Evolutionary conservation across 371 early-diverging fungal species (phyloP).

Genomic region (Actinomortierella wolfii): DNA sequence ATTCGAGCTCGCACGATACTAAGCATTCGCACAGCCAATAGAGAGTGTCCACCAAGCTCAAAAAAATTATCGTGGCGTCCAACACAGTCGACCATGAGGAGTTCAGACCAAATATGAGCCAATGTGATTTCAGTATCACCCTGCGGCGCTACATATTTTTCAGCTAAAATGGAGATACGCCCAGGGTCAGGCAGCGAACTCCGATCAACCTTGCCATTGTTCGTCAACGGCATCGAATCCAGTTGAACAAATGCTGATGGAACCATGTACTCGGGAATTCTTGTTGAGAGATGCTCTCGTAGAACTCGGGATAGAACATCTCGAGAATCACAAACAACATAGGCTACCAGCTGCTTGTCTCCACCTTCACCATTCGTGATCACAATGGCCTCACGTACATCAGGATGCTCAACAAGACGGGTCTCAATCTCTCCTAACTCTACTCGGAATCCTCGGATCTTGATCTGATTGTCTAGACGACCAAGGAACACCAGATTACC

Average conservation of each 20-base stretch:
- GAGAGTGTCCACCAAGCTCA: conserved; percentile 35
- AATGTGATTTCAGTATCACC: conserved; percentile 11
- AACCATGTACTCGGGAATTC: conserved; percentile 32
- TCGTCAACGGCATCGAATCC: conserved; percentile 11
- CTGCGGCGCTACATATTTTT: conserved; percentile 11
- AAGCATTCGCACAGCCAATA: conserved; percentile 24
- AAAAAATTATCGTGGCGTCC: conserved; percentile 24
- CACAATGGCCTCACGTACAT: conserved; percentile 5
- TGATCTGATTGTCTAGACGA: conserved; percentile 33
- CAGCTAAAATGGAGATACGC: not conserved
- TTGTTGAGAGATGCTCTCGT: conserved; percentile 1
- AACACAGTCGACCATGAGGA: conserved; percentile 14
- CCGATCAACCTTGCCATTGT: conserved; percentile 21
- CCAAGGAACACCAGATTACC: conserved; percentile 26
- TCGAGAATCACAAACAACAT: conserved; percentile 2
- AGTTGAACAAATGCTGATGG: conserved; percentile 19
- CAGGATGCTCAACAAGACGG: conserved; percentile 6
- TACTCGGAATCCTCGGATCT: conserved; percentile 34
- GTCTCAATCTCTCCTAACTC: conserved; percentile 34
- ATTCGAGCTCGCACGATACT: not conserved
- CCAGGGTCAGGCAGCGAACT: conserved; percentile 16
- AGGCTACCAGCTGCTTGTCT: conserved; percentile 22
- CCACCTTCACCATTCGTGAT: not conserved
- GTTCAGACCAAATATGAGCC: conserved; percentile 13
- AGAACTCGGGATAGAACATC: not conserved